Base-by-base conservation (phyloP, 2,329 filamentous ascomycete genomes). In the Ophiostoma pallidulum region DNA sequence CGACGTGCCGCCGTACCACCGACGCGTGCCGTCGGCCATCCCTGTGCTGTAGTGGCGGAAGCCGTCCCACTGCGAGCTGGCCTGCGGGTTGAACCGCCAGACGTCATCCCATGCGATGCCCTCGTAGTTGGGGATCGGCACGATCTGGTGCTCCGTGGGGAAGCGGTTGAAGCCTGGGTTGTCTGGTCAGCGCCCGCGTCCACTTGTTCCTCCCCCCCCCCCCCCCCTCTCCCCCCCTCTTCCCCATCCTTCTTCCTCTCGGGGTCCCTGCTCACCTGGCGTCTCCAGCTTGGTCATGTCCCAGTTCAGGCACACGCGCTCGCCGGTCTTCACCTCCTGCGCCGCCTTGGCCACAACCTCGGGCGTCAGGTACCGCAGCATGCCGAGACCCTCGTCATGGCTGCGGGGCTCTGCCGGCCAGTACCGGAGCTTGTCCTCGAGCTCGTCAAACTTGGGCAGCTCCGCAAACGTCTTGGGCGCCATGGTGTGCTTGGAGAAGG, bases 311-410 rank as follows among this genome's bases (percentile, higher is more conserved):
- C 62, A 66, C 36, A 73, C 59, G 1, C 63, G 64, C 4, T 64
- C 53, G 13, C 70, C 70, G 9, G 72, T 75, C 52, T 67, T 64
- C 50, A 82, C 78, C 58, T 74, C 69, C 4, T 59, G 56, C 22
- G 32, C 38, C 0, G 64, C 64, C 4, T 70, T 71, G 18, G 59
- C 59, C 20, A 72, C 62, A 2, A 68, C 63, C 4, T 66, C 64
- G 0, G 65, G 63, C 0, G 69, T 72, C 18, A 73, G 59, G 4
- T 68, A 60, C 51, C 73, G 72, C 33, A 73, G 55, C 1, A 64
- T 67, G 2, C 70, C 70, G 37, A 63, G 61, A 5, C 65, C 52
- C 52, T 72, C 69, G 35, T 67, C 65, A 38, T 64, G 55, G 47
- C 70, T 70, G 41, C 66, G 69, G 72, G 5, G 62, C 60, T 46